phyloP scores from a whole-genome alignment of 164 flowering plant genomes.

The Taxillus chinensis region DNA sequence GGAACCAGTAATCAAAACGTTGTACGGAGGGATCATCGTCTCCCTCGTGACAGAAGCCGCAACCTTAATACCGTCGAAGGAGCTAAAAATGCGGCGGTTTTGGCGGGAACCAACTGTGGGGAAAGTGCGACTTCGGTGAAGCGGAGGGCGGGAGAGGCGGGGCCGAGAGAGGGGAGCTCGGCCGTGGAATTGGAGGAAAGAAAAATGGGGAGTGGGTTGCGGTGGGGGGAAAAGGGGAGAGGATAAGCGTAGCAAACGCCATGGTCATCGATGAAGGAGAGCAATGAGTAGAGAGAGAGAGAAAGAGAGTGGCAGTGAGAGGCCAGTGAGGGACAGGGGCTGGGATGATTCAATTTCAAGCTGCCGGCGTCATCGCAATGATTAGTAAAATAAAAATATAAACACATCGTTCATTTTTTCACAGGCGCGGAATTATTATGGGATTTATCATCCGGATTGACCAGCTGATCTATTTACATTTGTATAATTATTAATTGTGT shows the following conservation, averaged over 20 bases:
- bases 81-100: constrained; percentile 1
- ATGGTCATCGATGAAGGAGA: background rate
- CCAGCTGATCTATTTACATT: too few relatives aligned
- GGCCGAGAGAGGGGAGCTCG: background rate
- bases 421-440: too few relatives aligned
- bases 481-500: too few relatives aligned
- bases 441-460: too few relatives aligned
- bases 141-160: background rate
- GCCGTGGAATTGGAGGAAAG: too few relatives aligned
- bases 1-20: constrained; percentile 77
- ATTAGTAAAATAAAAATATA: too few relatives aligned
- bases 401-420: too few relatives aligned
- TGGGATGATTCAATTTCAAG: too few relatives aligned
- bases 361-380: too few relatives aligned
- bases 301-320: too few relatives aligned
- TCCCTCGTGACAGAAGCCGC: constrained; percentile 14
- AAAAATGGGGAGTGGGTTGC: background rate
- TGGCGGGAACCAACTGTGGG: constrained; percentile 13
- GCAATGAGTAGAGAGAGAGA: too few relatives aligned
- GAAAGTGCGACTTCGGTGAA: background rate
- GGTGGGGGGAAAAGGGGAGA: background rate
- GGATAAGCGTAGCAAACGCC: background rate
- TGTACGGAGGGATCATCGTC: constrained; percentile 72
- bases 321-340: too few relatives aligned
- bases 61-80: constrained; percentile 2